Conservation (phyloP, 768 basidiomycete genomes). For the Leccinum ochraceum region DNA sequence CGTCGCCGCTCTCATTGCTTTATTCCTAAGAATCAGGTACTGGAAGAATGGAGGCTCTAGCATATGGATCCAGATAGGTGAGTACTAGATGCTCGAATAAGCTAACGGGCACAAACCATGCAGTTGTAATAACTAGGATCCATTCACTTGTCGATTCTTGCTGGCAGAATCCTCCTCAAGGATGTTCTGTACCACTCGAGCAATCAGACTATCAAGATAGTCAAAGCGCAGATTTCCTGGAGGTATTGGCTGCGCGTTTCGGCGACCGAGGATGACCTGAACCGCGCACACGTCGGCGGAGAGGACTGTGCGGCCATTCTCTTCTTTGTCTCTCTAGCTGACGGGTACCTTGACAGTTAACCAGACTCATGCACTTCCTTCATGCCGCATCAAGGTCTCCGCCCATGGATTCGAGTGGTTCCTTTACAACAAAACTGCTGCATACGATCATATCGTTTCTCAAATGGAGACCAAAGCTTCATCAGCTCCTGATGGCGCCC, state of each 20-base stretch:
- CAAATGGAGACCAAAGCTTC: slow-evolving; percentile 54
- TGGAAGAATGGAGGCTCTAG: slow-evolving; percentile 82
- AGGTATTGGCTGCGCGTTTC: slow-evolving; percentile 90
- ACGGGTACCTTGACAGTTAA: slow-evolving; percentile 33
- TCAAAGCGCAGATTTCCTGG: slow-evolving; percentile 89
- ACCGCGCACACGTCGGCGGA: slow-evolving; percentile 43
- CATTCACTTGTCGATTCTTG: slow-evolving; percentile 87
- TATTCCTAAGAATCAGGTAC: slow-evolving; percentile 64
- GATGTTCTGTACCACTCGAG: slow-evolving; percentile 89
- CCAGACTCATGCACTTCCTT: slow-evolving; percentile 40
- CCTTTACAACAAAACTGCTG: slow-evolving; percentile 85
- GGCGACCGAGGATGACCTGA: slow-evolving; percentile 70
- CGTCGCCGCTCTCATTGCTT: slow-evolving; percentile 65
- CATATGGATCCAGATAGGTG: slow-evolving; percentile 84
- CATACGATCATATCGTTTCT: slow-evolving; percentile 84
- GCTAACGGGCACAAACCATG: slow-evolving; percentile 5
- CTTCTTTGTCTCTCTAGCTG: slow-evolving; percentile 5
- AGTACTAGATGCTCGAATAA: slow-evolving; percentile 18
- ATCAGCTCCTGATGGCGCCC: slow-evolving; percentile 23
- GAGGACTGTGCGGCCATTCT: slow-evolving; percentile 51
- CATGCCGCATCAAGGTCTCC: slow-evolving; percentile 81
- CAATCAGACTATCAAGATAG: slow-evolving; percentile 84
- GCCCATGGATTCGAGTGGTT: slow-evolving; percentile 92
- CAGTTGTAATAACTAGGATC: slow-evolving; percentile 53
- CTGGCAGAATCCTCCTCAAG: slow-evolving; percentile 86